Evolutionary conservation across 805 yeast genomes (phyloP).

Genomic region (Metschnikowia borealis): DNA sequence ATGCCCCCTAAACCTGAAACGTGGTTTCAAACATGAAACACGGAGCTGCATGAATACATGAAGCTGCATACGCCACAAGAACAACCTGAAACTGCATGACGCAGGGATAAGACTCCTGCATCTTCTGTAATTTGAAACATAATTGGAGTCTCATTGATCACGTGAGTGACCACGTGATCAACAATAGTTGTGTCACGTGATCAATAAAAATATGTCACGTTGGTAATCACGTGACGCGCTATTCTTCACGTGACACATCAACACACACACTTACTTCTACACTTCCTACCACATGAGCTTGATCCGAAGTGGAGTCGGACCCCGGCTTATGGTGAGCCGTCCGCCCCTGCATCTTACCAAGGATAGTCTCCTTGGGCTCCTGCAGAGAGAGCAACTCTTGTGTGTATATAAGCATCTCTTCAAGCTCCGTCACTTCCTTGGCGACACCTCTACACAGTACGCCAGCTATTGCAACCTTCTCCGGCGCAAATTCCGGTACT

Average conservation of each 20-base stretch:
- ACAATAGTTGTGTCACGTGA: not conserved
- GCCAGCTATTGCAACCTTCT: slow-evolving; percentile 20
- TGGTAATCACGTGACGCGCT: not conserved
- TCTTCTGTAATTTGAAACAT: too few species aligned
- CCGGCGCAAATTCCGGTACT: slow-evolving; percentile 21
- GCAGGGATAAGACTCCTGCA: too few species aligned
- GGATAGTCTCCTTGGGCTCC: slow-evolving; percentile 6
- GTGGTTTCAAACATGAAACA: not conserved
- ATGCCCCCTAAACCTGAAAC: not conserved
- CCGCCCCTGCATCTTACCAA: slow-evolving; percentile 10
- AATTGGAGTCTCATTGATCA: too few species aligned
- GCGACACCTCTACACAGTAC: slow-evolving; percentile 10
- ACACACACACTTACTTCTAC: not conserved
- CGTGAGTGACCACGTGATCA: too few species aligned
- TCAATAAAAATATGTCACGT: not conserved
- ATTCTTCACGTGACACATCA: not conserved
- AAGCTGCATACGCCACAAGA: too few species aligned
- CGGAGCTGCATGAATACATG: not conserved
- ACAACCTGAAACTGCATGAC: too few species aligned
- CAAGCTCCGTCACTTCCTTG: slow-evolving; percentile 26
- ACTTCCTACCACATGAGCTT: not conserved
- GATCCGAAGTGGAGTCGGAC: slow-evolving; percentile 8
- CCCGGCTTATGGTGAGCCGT: slow-evolving; percentile 6
- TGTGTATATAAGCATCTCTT: slow-evolving; percentile 30
- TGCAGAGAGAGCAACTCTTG: slow-evolving; percentile 6